Base-by-base conservation (phyloP, 345 rosid genomes). In the Populus davidiana region DNA sequence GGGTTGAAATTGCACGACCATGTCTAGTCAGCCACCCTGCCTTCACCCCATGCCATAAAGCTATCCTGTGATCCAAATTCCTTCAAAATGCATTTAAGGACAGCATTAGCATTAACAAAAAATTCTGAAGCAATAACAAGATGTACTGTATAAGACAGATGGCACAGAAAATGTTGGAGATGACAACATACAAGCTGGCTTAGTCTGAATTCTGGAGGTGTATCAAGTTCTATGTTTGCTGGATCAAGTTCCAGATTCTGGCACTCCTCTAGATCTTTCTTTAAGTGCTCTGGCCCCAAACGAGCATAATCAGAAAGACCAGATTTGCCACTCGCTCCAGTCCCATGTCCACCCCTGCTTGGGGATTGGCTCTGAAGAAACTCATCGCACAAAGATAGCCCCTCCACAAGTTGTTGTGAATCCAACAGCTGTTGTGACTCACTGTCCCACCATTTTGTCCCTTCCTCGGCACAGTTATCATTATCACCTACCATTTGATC, bases 31-130 rank as follows among this genome's bases (percentile, higher is more conserved):
- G 21, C 62, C n/a, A 76, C 78, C 86, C 88, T 86, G 77, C 90
- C 82, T 54, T 88, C 89, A 13, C 98, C 97, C 92, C 94, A 96
- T 43, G 97, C 86, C 31, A 82, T 64, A 80, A 83, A 92, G 90
- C 99, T 96, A 8, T 96, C 99, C 83, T 96, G 96, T 9, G 99
- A 96, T 81, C 90, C 93, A 82, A 96, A 96, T 36, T 93, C 99
- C 99, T 93, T 76, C 66, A 82, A 54, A 59, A 81, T 35, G 59
- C 21, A 68, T 14, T 35, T 14, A 31, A 76, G 50, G 7, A 43
- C 29, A 35, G 44, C 39, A 72, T 56, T 18, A 44, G 20, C 49
- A 72, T 18, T 44, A 49, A 44, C 23, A 14, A 2, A 67, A 33
- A 64, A 77, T 8, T 14, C 18, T 25, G 47, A 66, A 54, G 39